These are phyloP conservation scores for Chondrus crispus DNA, from an alignment of 23 red algal species.

Conservation along the genomic window DNA sequence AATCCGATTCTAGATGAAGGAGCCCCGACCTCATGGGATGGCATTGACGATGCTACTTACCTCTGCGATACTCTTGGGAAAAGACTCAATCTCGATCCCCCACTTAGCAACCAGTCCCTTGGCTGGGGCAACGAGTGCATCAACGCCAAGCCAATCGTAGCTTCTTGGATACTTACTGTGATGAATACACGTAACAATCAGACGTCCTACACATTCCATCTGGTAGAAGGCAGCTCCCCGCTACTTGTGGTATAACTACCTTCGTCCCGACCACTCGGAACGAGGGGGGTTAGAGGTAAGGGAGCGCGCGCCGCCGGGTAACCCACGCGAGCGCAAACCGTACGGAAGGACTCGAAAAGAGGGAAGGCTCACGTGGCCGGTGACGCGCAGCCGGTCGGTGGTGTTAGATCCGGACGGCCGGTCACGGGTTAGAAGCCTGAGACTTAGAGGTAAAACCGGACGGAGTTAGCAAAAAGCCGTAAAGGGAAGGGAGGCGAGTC, in stretches of 20 bases:
- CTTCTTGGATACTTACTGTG: conserved; percentile 11
- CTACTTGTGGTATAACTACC: too few relatives aligned
- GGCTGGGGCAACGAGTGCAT: neutral
- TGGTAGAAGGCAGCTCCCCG: neutral
- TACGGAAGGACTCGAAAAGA: too few relatives aligned
- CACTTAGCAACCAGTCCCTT: neutral
- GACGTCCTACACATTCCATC: neutral
- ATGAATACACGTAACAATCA: neutral
- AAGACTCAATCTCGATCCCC: neutral
- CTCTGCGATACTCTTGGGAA: conserved; percentile 21
- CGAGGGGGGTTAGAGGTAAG: conserved; percentile 19
- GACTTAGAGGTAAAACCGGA: too few relatives aligned
- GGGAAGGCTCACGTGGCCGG: too few relatives aligned
- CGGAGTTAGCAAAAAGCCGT: too few relatives aligned
- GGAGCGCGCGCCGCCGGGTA: too few relatives aligned
- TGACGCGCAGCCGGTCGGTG: too few relatives aligned
- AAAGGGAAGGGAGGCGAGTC: too few relatives aligned
- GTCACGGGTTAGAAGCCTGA: too few relatives aligned
- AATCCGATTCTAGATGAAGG: conserved; percentile 25
- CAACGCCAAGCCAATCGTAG: neutral
- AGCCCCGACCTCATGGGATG: neutral
- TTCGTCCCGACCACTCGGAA: too few relatives aligned
- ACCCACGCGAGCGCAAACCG: too few relatives aligned
- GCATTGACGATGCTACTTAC: neutral
- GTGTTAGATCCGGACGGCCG: too few relatives aligned